phyloP scores from a whole-genome alignment of 2,329 filamentous ascomycete genomes.

The Didymella pinodella region DNA sequence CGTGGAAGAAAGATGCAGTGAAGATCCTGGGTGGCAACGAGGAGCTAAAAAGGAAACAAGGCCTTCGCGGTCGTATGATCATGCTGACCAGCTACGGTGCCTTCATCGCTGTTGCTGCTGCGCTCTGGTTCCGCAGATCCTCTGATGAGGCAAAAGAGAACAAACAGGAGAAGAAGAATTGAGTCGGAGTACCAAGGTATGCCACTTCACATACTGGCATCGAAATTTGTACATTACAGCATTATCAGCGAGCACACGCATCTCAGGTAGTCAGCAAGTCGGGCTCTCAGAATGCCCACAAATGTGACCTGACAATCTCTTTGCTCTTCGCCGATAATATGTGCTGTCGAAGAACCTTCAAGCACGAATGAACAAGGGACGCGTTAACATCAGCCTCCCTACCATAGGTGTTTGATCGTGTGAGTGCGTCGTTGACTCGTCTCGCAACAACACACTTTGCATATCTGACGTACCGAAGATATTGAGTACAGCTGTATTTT shows the following conservation, averaged over 20 bases:
- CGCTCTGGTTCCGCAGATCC: slow-evolving; percentile 35
- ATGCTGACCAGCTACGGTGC: slow-evolving; percentile 57
- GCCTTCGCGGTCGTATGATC: slow-evolving; percentile 57
- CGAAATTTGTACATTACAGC: slow-evolving; percentile 1
- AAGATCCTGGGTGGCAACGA: slow-evolving; percentile 73
- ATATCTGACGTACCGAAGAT: too few species aligned
- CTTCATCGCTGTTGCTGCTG: slow-evolving; percentile 53
- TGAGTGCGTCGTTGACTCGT: too few species aligned
- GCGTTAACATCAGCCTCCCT: too few species aligned
- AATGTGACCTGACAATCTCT: background rate
- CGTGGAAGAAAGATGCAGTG: slow-evolving; percentile 89
- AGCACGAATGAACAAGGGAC: background rate
- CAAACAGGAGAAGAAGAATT: slow-evolving; percentile 9
- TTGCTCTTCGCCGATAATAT: background rate
- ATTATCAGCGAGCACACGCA: background rate
- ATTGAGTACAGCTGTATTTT: background rate
- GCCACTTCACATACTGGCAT: background rate
- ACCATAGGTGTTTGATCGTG: too few species aligned
- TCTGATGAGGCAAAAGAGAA: slow-evolving; percentile 19
- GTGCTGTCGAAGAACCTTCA: background rate
- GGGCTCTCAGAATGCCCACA: too few species aligned
- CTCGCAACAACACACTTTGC: too few species aligned
- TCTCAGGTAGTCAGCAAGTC: background rate
- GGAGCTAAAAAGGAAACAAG: slow-evolving; percentile 57
- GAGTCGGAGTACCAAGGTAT: background rate